phyloP scores from a whole-genome alignment of 225 moss, liverwort and hornwort genomes.

The Sphagnum contortum region DNA sequence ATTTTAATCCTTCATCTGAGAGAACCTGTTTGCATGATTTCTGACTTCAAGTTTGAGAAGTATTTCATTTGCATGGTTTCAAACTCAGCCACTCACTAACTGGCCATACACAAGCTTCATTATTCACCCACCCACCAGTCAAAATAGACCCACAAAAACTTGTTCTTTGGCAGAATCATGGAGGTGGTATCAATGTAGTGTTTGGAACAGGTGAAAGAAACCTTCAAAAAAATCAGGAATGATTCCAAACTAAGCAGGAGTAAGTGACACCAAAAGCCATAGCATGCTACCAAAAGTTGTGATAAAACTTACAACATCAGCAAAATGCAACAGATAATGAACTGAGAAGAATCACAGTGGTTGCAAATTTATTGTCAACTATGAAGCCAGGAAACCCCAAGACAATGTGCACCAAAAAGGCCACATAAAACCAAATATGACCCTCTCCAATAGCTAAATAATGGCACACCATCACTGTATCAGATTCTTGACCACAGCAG shows the following conservation, averaged over 20 bases:
- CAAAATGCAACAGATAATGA: constrained; percentile 89
- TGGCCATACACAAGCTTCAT: no score
- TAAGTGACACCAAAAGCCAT: background rate
- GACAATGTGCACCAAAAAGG: constrained; percentile 40
- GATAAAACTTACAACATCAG: constrained; percentile 72
- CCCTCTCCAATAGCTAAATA: constrained; percentile 62
- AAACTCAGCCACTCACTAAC: no score
- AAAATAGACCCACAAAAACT: no score
- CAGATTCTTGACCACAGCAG: background rate
- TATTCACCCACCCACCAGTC: no score
- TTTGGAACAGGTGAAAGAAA: no score
- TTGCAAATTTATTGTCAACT: constrained; percentile 49
- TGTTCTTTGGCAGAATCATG: no score
- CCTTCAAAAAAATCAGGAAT: no score
- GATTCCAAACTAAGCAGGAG: background rate
- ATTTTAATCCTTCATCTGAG: no score
- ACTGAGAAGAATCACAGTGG: constrained; percentile 48
- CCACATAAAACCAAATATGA: constrained; percentile 63
- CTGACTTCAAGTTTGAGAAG: no score
- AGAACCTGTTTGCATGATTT: no score
- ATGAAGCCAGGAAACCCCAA: constrained; percentile 42
- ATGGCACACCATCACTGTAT: constrained; percentile 52
- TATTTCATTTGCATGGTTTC: no score
- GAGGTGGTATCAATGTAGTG: no score
- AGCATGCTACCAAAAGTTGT: background rate